These are phyloP conservation scores for Helenozyma baotianmanensis DNA, from an alignment of 805 yeast species.

Conservation along the genomic window DNA sequence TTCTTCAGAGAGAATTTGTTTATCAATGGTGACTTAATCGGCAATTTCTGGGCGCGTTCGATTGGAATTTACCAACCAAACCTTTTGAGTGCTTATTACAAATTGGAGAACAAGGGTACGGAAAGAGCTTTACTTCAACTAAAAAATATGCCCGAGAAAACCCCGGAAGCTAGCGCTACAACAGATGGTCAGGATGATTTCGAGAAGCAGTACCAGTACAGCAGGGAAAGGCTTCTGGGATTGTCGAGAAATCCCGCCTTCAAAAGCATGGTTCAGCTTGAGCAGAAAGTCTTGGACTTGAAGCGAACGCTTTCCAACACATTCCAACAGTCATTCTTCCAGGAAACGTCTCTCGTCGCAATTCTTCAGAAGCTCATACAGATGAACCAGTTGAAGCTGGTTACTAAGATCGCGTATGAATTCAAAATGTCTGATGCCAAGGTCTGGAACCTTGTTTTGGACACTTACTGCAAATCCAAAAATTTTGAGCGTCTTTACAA, in stretches of 20 bases:
- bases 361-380: slow-evolving; percentile 25
- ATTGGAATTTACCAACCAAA: slow-evolving; percentile 22
- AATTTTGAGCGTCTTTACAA: slow-evolving; percentile 52
- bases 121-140: slow-evolving; percentile 17
- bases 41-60: slow-evolving; percentile 32
- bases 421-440: slow-evolving; percentile 57
- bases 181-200: slow-evolving; percentile 2
- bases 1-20: slow-evolving; percentile 18
- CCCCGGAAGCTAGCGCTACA: neutral
- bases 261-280: slow-evolving; percentile 21
- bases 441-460: slow-evolving; percentile 50
- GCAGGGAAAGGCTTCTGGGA: slow-evolving; percentile 20
- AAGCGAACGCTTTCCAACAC: slow-evolving; percentile 30
- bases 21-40: slow-evolving; percentile 35
- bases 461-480: slow-evolving; percentile 41
- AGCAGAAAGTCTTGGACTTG: slow-evolving; percentile 29
- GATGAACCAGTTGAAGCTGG: slow-evolving; percentile 47
- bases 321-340: slow-evolving; percentile 27
- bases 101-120: slow-evolving; percentile 26
- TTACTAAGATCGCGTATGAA: slow-evolving; percentile 45
- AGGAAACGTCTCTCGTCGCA: slow-evolving; percentile 21
- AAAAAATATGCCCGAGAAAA: slow-evolving; percentile 15
- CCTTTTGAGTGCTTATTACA: slow-evolving; percentile 24
- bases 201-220: slow-evolving; percentile 14
- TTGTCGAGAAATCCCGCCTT: slow-evolving; percentile 14